Base-by-base conservation (phyloP, 441 rosid species). In the Codiaeum variegatum region DNA sequence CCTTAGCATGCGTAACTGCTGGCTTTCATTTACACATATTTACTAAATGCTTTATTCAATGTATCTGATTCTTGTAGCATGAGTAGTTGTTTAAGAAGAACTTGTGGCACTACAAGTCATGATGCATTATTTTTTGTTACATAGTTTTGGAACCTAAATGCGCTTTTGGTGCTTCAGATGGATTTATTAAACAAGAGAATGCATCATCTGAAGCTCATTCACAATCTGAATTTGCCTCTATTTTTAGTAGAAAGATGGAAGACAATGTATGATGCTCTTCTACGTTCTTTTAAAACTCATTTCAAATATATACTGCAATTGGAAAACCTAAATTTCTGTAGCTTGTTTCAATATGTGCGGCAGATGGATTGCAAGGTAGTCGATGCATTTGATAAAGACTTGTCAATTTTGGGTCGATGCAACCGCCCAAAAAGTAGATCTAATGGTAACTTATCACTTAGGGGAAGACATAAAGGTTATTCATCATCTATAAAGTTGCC, bases 141-240 rank as follows among this genome's bases (percentile, higher is more conserved):
- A 36, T 73, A 54, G 47, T 26, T 60, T 24, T 64, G 73, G 59
- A 70, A 75, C 63, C 67, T 55, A 73, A 75, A 61, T 58, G 54
- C 58, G 47, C 79, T 74, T 70, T 78, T 87, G 91, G 85, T 81
- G 75, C 78, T 72, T 71, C 82, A 63, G 81, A 84, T 79, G 86
- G 70, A 52, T 81, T 70, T 71, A 79, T 70, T 71, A 79, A 77
- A 73, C 79, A 75, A 70, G 76, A 67, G 75, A 65, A 67, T 78
- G 40, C 80, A 75, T 74, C 78, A 74, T 67, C 80, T 44, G 77
- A 79, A 71, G 84, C 74, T 62, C 74, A 72, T 65, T 63, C 82
- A n/a, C 82, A 77, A 63, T 81, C 91, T 26, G 76, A 84, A n/a
- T 90, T 89, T 79, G 70, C 84, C 71, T 32, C 76, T 62, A 31